Evolutionary conservation across 192 early-diverging fungal species (phyloP).

Genomic region (Linnemannia exigua): DNA sequence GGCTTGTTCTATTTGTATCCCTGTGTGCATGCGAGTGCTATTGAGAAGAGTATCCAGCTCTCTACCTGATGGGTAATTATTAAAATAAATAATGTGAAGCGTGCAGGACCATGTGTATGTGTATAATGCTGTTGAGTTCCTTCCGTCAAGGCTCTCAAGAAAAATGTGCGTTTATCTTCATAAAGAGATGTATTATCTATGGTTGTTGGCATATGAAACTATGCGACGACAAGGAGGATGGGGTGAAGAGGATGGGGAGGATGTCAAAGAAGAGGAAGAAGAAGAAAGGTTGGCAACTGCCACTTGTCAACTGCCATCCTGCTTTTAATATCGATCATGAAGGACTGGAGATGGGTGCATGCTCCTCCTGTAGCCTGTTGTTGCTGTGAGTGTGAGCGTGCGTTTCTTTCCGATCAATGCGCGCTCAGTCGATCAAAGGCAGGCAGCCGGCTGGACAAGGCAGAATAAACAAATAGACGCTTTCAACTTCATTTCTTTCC

Average conservation of each 20-base stretch:
- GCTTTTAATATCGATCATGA: too few relatives aligned
- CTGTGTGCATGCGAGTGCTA: background rate
- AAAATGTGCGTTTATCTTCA: background rate
- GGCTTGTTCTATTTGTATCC: too few relatives aligned
- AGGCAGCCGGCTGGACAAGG: background rate
- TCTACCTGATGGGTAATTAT: background rate
- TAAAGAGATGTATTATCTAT: background rate
- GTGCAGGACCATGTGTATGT: background rate
- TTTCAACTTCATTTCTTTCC: background rate
- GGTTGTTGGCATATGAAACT: background rate
- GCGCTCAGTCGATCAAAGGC: background rate
- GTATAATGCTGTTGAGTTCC: background rate
- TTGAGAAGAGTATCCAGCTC: background rate
- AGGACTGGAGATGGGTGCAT: too few relatives aligned
- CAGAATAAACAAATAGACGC: background rate
- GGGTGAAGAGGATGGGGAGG: background rate
- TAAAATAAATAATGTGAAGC: too few relatives aligned
- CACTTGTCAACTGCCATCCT: too few relatives aligned
- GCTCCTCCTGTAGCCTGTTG: too few relatives aligned
- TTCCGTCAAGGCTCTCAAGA: slow-evolving; percentile 1
- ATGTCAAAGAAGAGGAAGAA: background rate
- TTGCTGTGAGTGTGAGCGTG: too few relatives aligned
- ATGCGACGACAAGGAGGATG: background rate
- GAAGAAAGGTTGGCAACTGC: background rate
- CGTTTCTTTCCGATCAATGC: too few relatives aligned